phyloP scores from a whole-genome alignment of 352 stramenopile species.

The Stramenopiles sp. region DNA sequence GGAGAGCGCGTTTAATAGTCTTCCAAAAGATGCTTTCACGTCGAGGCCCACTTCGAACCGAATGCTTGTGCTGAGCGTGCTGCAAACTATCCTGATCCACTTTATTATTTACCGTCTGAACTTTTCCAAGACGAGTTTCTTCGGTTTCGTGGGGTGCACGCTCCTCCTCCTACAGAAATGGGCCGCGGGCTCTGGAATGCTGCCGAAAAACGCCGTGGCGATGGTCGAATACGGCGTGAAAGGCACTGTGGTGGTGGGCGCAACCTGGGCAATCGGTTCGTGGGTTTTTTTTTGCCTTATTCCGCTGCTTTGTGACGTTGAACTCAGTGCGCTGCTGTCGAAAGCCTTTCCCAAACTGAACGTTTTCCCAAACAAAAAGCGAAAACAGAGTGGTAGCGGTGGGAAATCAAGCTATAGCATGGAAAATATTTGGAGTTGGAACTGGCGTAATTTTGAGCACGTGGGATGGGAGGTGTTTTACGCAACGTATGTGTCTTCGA shows the following conservation, averaged over 20 bases:
- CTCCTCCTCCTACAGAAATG: neutral
- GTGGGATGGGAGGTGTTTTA: too few species aligned
- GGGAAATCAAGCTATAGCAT: conserved; percentile 1
- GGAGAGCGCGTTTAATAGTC: too few species aligned
- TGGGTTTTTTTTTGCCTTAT: neutral
- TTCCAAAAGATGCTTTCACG: too few species aligned
- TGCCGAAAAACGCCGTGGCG: neutral
- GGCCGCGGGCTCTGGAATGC: neutral
- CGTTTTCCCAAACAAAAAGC: neutral
- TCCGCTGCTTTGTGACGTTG: neutral
- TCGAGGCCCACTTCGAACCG: too few species aligned
- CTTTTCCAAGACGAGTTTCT: neutral
- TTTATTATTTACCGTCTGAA: conserved; percentile 12
- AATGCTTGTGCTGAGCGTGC: neutral
- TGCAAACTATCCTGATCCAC: neutral
- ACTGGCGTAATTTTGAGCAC: too few species aligned
- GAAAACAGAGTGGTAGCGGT: neutral
- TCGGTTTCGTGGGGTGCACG: neutral
- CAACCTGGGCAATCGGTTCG: neutral
- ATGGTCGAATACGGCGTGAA: neutral
- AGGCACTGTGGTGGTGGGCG: neutral
- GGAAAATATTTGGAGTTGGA: neutral
- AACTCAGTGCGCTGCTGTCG: neutral
- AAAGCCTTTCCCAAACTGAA: neutral
- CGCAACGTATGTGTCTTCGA: neutral